These are phyloP conservation scores for Acanthamoeba healyi DNA, from an alignment of 208 protist genomes.

Conservation along the genomic window DNA sequence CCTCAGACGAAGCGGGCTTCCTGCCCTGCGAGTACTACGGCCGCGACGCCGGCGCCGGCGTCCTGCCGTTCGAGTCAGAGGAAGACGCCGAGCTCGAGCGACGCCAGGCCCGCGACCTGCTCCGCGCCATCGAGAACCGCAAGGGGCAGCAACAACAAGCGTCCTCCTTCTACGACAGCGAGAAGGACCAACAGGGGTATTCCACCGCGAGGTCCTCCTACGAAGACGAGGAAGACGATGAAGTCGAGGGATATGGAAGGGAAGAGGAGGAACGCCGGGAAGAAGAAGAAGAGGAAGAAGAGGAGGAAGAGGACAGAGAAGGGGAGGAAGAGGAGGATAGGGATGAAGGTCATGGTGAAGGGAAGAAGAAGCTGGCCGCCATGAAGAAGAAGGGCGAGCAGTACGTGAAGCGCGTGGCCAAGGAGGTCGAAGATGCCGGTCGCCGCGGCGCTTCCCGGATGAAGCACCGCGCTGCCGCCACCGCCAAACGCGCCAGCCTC, in stretches of 20 bases:
- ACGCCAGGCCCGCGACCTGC: background rate
- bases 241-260: background rate
- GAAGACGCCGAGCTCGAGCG: background rate
- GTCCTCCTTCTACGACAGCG: background rate
- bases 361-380: background rate
- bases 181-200: background rate
- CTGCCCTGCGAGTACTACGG: background rate
- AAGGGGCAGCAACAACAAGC: background rate
- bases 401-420: background rate
- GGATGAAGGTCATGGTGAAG: background rate
- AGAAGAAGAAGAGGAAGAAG: background rate
- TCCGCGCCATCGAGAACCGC: conserved; percentile 20
- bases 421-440: background rate
- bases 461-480: background rate
- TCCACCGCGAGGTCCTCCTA: background rate
- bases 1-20: background rate
- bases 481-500: background rate
- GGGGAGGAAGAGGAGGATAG: background rate
- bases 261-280: background rate
- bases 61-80: background rate
- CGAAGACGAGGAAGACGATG: background rate
- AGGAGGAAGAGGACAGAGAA: background rate
- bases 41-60: background rate
- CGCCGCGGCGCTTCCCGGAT: background rate
- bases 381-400: conserved; percentile 7